Percentiles rank a stretch among this genome's conserved stretches.
These are phyloP conservation scores for Ascochyta viciae-villosae DNA, from an alignment of 2,329 filamentous ascomycete species.

Conservation along the genomic window DNA sequence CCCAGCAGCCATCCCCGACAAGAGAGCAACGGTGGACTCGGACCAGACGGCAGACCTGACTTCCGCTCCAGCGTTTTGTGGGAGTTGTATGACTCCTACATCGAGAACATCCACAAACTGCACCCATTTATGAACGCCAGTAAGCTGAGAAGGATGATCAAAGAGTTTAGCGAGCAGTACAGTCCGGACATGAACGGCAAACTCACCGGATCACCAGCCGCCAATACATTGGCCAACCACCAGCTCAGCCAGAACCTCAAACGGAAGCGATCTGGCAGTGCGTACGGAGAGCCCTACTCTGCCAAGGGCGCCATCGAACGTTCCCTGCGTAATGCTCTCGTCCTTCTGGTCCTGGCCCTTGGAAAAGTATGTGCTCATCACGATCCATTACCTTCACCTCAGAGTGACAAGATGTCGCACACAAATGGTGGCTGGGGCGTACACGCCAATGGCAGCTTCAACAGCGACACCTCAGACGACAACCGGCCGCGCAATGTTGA, in stretches of 20 bases:
- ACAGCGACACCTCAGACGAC: slow-evolving; percentile 34
- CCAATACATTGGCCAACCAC: slow-evolving; percentile 20
- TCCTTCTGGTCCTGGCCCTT: slow-evolving; percentile 82
- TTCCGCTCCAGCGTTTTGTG: slow-evolving; percentile 60
- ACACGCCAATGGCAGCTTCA: slow-evolving; percentile 45
- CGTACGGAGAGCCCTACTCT: slow-evolving; percentile 34
- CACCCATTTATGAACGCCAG: slow-evolving; percentile 68
- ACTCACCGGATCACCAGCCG: slow-evolving; percentile 33
- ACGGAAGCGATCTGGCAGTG: slow-evolving; percentile 44
- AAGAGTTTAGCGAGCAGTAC: slow-evolving; percentile 52
- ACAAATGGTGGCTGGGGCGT: slow-evolving; percentile 32
- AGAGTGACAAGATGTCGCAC: slow-evolving; percentile 54
- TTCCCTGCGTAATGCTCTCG: slow-evolving; percentile 70
- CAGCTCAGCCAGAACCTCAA: slow-evolving; percentile 41
- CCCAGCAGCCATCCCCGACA: slow-evolving; percentile 34
- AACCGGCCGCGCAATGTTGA: slow-evolving; percentile 71
- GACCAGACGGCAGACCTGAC: slow-evolving; percentile 60
- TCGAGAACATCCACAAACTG: slow-evolving; percentile 66
- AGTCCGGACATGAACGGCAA: slow-evolving; percentile 37
- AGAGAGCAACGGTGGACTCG: slow-evolving; percentile 59
- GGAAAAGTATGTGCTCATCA: slow-evolving; percentile 77
- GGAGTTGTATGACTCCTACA: slow-evolving; percentile 62
- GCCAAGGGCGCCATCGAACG: slow-evolving; percentile 34
- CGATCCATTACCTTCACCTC: slow-evolving; percentile 61
- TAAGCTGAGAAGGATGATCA: slow-evolving; percentile 60